These are phyloP conservation scores for Moniliella sp. DNA, from an alignment of 1,284 basidiomycete species.

Conservation along the genomic window DNA sequence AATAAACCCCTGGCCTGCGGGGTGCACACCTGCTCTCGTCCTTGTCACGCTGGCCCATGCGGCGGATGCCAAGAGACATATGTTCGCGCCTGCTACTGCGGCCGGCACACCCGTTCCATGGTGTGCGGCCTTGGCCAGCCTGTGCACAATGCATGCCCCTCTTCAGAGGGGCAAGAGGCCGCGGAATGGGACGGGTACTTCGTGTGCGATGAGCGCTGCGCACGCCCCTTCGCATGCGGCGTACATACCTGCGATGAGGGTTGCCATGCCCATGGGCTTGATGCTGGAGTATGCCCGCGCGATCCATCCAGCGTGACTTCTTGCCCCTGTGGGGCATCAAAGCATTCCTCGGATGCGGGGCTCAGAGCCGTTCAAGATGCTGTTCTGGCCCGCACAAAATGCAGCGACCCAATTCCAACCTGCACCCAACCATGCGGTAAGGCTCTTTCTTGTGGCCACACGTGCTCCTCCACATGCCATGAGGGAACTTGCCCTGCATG, in stretches of 20 bases:
- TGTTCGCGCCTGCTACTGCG: slow-evolving; percentile 22
- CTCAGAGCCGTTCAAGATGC: too few relatives aligned
- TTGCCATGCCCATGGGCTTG: slow-evolving; percentile 14
- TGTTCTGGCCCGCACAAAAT: slow-evolving; percentile 8
- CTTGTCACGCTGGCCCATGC: slow-evolving; percentile 23
- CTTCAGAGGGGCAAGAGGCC: slow-evolving; percentile 5
- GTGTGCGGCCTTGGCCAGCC: slow-evolving; percentile 18
- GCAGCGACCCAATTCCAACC: slow-evolving; percentile 21
- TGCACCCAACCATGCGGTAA: slow-evolving; percentile 16
- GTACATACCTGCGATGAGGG: slow-evolving; percentile 14
- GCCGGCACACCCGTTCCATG: slow-evolving; percentile 12
- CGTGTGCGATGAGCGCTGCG: slow-evolving; percentile 13
- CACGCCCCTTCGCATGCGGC: slow-evolving; percentile 18
- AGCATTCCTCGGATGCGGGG: too few relatives aligned
- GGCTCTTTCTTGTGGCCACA: slow-evolving; percentile 16
- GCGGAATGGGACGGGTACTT: slow-evolving; percentile 10
- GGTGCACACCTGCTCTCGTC: slow-evolving; percentile 12
- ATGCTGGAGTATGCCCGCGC: slow-evolving; percentile 11
- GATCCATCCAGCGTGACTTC: slow-evolving; percentile 14
- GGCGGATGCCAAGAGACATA: slow-evolving; percentile 9
- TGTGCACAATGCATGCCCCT: too few relatives aligned
- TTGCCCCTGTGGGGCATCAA: slow-evolving; percentile 23
- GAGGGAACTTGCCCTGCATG: slow-evolving; percentile 22
- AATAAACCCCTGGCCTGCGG: slow-evolving; percentile 20
- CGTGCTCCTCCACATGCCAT: slow-evolving; percentile 13